A percentile compares a stretch with the other conserved stretches of the same genome.
Conservation (phyloP, 345 rosid species). For the Luvunga scandens region DNA sequence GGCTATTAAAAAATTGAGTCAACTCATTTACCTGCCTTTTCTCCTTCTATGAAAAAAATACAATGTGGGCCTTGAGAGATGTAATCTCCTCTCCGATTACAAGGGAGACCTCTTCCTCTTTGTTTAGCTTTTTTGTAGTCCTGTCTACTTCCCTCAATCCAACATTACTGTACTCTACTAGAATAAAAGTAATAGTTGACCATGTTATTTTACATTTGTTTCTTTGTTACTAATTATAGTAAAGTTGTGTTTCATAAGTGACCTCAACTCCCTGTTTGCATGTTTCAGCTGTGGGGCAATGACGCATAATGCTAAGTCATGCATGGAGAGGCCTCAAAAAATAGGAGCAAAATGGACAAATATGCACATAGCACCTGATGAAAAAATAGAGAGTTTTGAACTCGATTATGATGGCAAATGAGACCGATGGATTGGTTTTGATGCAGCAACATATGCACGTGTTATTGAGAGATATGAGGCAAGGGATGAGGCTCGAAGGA, state of each 20-base stretch:
- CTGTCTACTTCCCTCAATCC: background rate
- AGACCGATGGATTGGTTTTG: slow-evolving; percentile 90
- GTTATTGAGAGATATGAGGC: slow-evolving; percentile 82
- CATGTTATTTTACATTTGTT: background rate
- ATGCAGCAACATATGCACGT: slow-evolving; percentile 58
- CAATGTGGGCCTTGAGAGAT: background rate
- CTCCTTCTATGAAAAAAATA: background rate
- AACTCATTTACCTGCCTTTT: background rate
- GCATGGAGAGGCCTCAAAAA: slow-evolving; percentile 82
- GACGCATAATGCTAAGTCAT: slow-evolving; percentile 65
- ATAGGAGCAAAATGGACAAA: slow-evolving; percentile 70
- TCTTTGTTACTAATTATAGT: background rate
- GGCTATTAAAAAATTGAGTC: background rate
- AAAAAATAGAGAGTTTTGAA: slow-evolving; percentile 74
- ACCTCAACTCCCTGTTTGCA: background rate
- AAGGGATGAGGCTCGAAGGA: slow-evolving; percentile 73
- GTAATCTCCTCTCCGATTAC: background rate
- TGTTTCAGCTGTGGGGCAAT: slow-evolving; percentile 79
- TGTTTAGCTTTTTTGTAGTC: background rate
- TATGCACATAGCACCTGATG: slow-evolving; percentile 82
- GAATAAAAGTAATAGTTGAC: background rate
- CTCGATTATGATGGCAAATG: slow-evolving; percentile 89
- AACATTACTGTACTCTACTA: background rate
- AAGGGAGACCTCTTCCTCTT: background rate
- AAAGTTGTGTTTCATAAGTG: background rate